Percentiles rank a stretch among this genome's conserved stretches.
Conservation (phyloP, 495 filamentous ascomycete genomes). For the Geoglossum glabrum region DNA sequence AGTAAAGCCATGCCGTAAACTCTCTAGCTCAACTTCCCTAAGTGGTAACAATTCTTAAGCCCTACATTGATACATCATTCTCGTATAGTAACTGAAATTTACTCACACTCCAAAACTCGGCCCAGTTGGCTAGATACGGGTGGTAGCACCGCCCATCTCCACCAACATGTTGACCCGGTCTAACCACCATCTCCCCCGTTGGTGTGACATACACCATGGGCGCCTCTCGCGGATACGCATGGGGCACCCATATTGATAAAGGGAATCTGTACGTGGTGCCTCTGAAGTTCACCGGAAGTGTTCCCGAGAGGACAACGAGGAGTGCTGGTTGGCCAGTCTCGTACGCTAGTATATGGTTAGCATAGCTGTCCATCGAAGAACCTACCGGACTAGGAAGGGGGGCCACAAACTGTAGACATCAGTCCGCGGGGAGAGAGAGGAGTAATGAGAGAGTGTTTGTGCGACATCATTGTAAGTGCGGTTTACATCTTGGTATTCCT, state of each 20-base stretch:
- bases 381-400: not conserved
- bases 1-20: no score
- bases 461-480: conserved; percentile 85
- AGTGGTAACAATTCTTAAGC: not conserved
- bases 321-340: conserved; percentile 76
- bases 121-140: conserved; percentile 83
- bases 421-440: conserved; percentile 72
- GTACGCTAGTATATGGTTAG: conserved; percentile 38
- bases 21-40: conserved; percentile 6
- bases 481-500: conserved; percentile 89
- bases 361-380: not conserved
- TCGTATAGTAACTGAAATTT: not conserved
- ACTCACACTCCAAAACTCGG: conserved; percentile 77
- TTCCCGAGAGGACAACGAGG: conserved; percentile 70
- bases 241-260: conserved; percentile 86
- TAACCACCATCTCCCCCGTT: conserved; percentile 68
- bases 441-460: conserved; percentile 59
- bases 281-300: conserved; percentile 71
- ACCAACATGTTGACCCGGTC: conserved; percentile 85
- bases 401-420: conserved; percentile 73
- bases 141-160: conserved; percentile 90
- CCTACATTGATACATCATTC: not conserved
- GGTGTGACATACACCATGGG: conserved; percentile 80
- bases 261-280: conserved; percentile 83
- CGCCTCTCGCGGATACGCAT: conserved; percentile 67